phyloP scores from a whole-genome alignment of 768 basidiomycete genomes.

The Trametes maxima region DNA sequence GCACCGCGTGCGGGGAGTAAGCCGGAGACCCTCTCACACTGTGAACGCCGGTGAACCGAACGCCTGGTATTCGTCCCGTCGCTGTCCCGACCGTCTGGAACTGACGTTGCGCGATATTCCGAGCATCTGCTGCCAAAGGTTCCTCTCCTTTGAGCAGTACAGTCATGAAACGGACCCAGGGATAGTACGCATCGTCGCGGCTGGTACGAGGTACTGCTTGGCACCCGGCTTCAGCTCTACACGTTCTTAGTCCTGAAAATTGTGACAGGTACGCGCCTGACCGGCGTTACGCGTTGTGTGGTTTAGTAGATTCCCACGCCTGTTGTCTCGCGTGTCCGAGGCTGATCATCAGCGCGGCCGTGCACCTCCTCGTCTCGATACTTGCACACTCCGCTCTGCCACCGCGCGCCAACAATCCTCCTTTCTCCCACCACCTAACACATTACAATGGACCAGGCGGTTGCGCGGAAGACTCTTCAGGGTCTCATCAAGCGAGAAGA shows the following conservation, averaged over 20 bases:
- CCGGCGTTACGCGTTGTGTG: slow-evolving; percentile 16
- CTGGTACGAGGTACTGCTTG: not conserved
- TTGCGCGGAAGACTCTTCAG: slow-evolving; percentile 70
- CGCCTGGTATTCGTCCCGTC: slow-evolving; percentile 17
- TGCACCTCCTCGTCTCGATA: not conserved
- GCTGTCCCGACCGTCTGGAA: slow-evolving; percentile 4
- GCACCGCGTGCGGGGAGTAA: not conserved
- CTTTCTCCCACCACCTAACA: slow-evolving; percentile 14
- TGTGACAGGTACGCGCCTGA: slow-evolving; percentile 14
- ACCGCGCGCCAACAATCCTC: not conserved
- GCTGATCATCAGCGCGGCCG: slow-evolving; percentile 16
- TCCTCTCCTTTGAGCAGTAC: not conserved
- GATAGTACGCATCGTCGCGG: too few relatives aligned
- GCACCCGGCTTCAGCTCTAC: not conserved
- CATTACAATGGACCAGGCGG: slow-evolving; percentile 53
- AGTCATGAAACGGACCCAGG: too few relatives aligned
- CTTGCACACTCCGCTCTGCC: slow-evolving; percentile 5
- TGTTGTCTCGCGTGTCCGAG: slow-evolving; percentile 10
- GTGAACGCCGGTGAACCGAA: slow-evolving; percentile 17
- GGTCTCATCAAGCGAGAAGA: slow-evolving; percentile 75
- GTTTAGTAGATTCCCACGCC: slow-evolving; percentile 16
- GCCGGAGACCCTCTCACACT: slow-evolving; percentile 17
- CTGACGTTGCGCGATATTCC: not conserved
- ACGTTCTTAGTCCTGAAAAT: not conserved
- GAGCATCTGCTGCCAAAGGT: not conserved